Evolutionary conservation across 2,329 filamentous ascomycete species (phyloP).

Genomic region (Blumeria graminis): DNA sequence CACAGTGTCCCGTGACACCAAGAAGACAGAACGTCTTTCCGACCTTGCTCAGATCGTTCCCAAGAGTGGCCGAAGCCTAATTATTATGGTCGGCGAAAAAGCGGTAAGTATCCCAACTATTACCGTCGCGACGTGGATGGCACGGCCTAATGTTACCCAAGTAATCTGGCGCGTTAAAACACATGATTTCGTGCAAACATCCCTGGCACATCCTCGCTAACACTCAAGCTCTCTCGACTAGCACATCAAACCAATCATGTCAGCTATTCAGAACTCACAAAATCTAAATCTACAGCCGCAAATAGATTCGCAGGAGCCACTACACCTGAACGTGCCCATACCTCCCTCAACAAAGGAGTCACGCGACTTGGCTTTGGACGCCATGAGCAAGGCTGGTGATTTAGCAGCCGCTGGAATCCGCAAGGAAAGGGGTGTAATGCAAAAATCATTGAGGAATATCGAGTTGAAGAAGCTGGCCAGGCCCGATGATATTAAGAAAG

Average conservation of each 20-base stretch:
- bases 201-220: no score
- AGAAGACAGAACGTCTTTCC: conserved; percentile 27
- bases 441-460: conserved; percentile 16
- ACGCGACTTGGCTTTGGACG: conserved; percentile 16
- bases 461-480: conserved; percentile 15
- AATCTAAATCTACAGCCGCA: conserved; percentile 24
- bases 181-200: no score
- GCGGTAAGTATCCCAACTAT: conserved; percentile 22
- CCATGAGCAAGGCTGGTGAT: conserved; percentile 15
- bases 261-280: conserved; percentile 25
- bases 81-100: conserved; percentile 38
- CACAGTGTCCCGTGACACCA: conserved; percentile 26
- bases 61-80: conserved; percentile 33
- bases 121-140: background rate
- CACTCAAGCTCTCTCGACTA: conserved; percentile 8
- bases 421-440: conserved; percentile 15
- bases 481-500: conserved; percentile 18
- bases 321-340: conserved; percentile 28
- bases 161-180: no score
- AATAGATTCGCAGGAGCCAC: conserved; percentile 22
- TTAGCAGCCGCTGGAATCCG: conserved; percentile 12
- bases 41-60: conserved; percentile 44
- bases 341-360: conserved; percentile 32
- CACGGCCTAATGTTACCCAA: no score
- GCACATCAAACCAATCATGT: conserved; percentile 28